Evolutionary conservation across 2,329 filamentous ascomycete genomes (phyloP).

Genomic region (Clonostachys byssicola): DNA sequence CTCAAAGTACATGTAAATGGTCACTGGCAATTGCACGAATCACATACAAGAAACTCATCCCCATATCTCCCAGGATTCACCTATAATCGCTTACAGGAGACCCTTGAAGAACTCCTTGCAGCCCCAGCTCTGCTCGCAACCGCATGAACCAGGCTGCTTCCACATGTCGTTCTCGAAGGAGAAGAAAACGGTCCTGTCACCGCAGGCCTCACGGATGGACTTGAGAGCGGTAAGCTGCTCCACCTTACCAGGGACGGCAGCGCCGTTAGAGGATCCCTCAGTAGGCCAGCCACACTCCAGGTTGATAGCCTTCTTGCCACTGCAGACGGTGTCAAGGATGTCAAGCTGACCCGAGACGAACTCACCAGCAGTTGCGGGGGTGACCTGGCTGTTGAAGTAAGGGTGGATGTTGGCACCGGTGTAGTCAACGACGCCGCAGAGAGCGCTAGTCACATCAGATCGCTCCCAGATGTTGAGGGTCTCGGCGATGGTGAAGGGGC

Average conservation of each 20-base stretch:
- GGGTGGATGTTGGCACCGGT: slow-evolving; percentile 86
- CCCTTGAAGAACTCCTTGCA: slow-evolving; percentile 24
- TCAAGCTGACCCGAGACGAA: slow-evolving; percentile 75
- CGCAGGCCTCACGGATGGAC: slow-evolving; percentile 62
- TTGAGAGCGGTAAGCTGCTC: slow-evolving; percentile 72
- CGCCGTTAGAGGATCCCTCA: slow-evolving; percentile 64
- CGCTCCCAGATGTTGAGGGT: slow-evolving; percentile 75
- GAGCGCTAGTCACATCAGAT: slow-evolving; percentile 44
- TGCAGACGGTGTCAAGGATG: slow-evolving; percentile 67
- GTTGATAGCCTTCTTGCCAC: slow-evolving; percentile 69
- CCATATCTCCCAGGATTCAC: background rate
- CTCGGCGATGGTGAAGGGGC: slow-evolving; percentile 80
- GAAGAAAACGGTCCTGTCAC: slow-evolving; percentile 75
- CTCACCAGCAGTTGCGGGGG: slow-evolving; percentile 62
- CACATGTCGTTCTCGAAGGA: slow-evolving; percentile 74
- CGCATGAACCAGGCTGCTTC: slow-evolving; percentile 68
- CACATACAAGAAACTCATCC: too few relatives aligned
- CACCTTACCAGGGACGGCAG: slow-evolving; percentile 59
- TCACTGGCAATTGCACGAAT: too few relatives aligned
- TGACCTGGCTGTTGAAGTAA: slow-evolving; percentile 78
- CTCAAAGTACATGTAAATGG: too few relatives aligned
- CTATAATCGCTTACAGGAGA: slow-evolving; percentile 5
- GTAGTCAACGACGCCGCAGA: slow-evolving; percentile 75
- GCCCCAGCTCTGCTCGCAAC: slow-evolving; percentile 81
- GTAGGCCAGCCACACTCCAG: slow-evolving; percentile 91